A percentile compares a stretch with the other conserved stretches of the same genome.
Conservation (phyloP, 352 stramenopile species). For the Pythium phragmiticola region DNA sequence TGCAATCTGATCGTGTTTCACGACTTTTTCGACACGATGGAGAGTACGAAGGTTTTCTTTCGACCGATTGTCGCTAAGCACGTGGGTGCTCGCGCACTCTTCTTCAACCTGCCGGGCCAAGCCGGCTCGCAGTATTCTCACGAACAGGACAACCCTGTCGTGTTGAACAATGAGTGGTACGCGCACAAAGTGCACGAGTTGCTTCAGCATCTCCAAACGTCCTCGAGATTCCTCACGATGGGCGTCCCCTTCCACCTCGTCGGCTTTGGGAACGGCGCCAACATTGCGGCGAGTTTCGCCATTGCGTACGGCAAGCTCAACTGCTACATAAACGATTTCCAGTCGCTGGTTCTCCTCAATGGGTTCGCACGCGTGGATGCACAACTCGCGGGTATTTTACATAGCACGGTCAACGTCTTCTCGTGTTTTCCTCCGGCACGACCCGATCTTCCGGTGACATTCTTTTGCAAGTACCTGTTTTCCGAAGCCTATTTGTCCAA, state of each 20-base stretch:
- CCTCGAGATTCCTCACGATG: slow-evolving; percentile 60
- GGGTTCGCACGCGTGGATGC: slow-evolving; percentile 48
- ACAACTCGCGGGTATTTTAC: slow-evolving; percentile 73
- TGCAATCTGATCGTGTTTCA: slow-evolving; percentile 91
- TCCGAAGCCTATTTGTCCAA: slow-evolving; percentile 85
- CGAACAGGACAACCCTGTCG: slow-evolving; percentile 8
- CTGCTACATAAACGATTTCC: slow-evolving; percentile 46
- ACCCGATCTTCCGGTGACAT: slow-evolving; percentile 86
- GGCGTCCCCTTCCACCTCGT: slow-evolving; percentile 84
- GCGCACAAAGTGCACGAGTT: slow-evolving; percentile 84
- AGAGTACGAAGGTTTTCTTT: slow-evolving; percentile 89
- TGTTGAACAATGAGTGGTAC: slow-evolving; percentile 87
- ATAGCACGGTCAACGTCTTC: slow-evolving; percentile 84
- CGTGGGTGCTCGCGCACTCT: slow-evolving; percentile 76
- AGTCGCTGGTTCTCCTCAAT: slow-evolving; percentile 49
- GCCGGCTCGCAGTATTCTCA: slow-evolving; percentile 65
- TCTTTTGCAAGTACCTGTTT: slow-evolving; percentile 92
- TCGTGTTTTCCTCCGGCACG: slow-evolving; percentile 70
- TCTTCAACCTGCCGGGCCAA: slow-evolving; percentile 93
- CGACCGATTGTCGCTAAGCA: slow-evolving; percentile 73
- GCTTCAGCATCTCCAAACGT: slow-evolving; percentile 73
- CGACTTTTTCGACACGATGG: slow-evolving; percentile 93
- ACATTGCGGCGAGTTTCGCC: slow-evolving; percentile 74
- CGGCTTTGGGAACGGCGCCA: slow-evolving; percentile 88
- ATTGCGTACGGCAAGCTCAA: slow-evolving; percentile 40